Evolutionary conservation across 2,329 filamentous ascomycete genomes (phyloP), one percentile per base, ranked within the genome.

Genomic region (Nigrospora osmanthi): DNA sequence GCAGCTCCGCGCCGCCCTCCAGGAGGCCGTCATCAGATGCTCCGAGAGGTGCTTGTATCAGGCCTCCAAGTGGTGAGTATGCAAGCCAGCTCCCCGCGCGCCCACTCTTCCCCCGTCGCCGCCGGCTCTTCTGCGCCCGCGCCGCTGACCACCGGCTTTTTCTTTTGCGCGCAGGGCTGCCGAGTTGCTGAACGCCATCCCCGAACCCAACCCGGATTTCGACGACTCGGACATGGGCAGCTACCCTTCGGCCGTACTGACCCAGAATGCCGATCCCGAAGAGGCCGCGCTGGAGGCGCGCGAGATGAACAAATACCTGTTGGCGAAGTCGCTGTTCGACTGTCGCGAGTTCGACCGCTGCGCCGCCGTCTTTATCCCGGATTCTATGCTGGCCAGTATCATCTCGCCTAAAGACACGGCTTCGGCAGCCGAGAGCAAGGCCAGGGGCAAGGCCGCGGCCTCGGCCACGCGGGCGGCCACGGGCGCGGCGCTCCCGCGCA

Each of bases 11-110:
- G 76, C 75, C 34, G 80, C 87, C 32, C 75, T 96, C 37, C 88
- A 95, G 62, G 85, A 89, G 58, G 89, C 91, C 30, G 84, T 93
- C 3, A 76, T 93, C 19, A 89, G 89, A 61, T 97, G 90, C 69
- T 95, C 89, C 1, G 93, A 98, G 62, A 76, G 93, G 63, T 95
- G 93, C 64, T 77, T 98, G 12, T 97, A 96, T 60, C 90, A 96
- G 58, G 93, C 91, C 7, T 85, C 93, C 28, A 97, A 97, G 81
- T 98, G 93, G 93, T 95, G 63, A 46, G 57, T 40, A 40, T 3
- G 10, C 17, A 23, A 34, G 30, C 37, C 16, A n/a, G 32, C 35
- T 36, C 35, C 35, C n/a, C n/a, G n/a, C n/a, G n/a, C 11, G n/a
- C 35, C 11, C 17, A 5, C 35, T 17, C 35, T 13, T 36, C 35